Evolutionary conservation across 305 asterid species (phyloP).

Genomic region (Coffea humblotiana): DNA sequence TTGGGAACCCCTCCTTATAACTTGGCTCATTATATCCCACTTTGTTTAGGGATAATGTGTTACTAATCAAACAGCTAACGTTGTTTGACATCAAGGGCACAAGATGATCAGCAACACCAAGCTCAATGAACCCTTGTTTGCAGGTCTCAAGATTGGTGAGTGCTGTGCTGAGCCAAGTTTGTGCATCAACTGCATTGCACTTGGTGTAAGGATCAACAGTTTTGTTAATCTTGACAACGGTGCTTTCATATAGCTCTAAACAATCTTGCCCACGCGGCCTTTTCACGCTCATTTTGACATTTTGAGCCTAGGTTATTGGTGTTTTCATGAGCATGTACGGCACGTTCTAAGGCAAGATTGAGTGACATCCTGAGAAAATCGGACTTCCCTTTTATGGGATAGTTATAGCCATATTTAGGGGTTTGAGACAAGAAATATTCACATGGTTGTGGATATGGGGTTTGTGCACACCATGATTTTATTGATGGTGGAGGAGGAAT

Average conservation of each 20-base stretch:
- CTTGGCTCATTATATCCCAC: constrained; percentile 26
- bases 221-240: constrained; percentile 44
- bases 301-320: constrained; percentile 50
- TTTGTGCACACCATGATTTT: constrained; percentile 68
- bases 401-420: constrained; percentile 32
- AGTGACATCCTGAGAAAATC: constrained; percentile 55
- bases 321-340: constrained; percentile 39
- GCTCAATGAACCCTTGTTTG: constrained; percentile 57
- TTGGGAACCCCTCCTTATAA: constrained; percentile 49
- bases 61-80: constrained; percentile 57
- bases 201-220: constrained; percentile 43
- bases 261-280: constrained; percentile 86
- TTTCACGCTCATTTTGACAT: constrained; percentile 52
- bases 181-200: constrained; percentile 45
- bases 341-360: constrained; percentile 58
- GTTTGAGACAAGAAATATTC: constrained; percentile 48
- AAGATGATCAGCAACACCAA: constrained; percentile 43
- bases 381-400: constrained; percentile 43
- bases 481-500: constrained; percentile 24
- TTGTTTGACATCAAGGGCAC: constrained; percentile 59
- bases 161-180: constrained; percentile 86
- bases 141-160: constrained; percentile 79
- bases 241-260: constrained; percentile 53
- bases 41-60: constrained; percentile 56
- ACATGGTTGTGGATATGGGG: constrained; percentile 71